A percentile compares a stretch with the other conserved stretches of the same genome.
These are phyloP conservation scores for Recurvomyces mirabilis DNA, from an alignment of 495 filamentous ascomycete species.

Conservation along the genomic window DNA sequence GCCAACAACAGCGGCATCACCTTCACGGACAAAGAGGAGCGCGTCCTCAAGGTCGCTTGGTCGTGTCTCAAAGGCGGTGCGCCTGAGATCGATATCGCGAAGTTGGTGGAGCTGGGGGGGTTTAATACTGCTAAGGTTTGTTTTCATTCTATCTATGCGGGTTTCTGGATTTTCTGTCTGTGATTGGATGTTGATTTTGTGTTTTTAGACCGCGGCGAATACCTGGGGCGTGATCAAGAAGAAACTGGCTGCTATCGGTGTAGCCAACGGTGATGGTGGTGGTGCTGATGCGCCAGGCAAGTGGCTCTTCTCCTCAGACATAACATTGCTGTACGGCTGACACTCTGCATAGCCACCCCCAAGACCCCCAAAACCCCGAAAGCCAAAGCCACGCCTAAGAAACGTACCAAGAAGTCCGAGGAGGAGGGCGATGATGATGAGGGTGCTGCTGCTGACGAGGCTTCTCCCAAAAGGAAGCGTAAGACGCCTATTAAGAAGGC, in stretches of 20 bases:
- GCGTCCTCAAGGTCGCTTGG: slow-evolving; percentile 11
- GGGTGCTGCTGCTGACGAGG: not conserved
- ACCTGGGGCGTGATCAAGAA: slow-evolving; percentile 16
- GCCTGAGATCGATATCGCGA: slow-evolving; percentile 14
- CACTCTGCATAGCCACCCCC: not conserved
- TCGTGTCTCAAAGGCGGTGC: slow-evolving; percentile 13
- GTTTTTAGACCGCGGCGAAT: slow-evolving; percentile 17
- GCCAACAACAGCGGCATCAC: too few relatives aligned
- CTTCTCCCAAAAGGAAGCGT: not conserved
- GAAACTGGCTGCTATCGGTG: slow-evolving; percentile 1
- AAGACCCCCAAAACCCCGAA: slow-evolving; percentile 2
- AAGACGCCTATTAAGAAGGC: not conserved
- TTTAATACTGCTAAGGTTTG: slow-evolving; percentile 17
- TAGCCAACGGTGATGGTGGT: not conserved
- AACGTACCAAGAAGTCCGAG: slow-evolving; percentile 8
- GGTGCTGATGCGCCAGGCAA: not conserved
- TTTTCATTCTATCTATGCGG: too few relatives aligned
- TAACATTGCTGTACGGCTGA: not conserved
- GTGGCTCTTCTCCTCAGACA: not conserved
- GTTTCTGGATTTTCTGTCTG: too few relatives aligned
- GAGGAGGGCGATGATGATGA: slow-evolving; percentile 7
- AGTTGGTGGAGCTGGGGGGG: slow-evolving; percentile 6
- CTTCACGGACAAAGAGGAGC: slow-evolving; percentile 14
- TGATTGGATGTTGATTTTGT: too few relatives aligned
- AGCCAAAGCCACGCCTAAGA: slow-evolving; percentile 5